Conservation (phyloP, 495 filamentous ascomycete genomes). For the Aspergillus hancockii region DNA sequence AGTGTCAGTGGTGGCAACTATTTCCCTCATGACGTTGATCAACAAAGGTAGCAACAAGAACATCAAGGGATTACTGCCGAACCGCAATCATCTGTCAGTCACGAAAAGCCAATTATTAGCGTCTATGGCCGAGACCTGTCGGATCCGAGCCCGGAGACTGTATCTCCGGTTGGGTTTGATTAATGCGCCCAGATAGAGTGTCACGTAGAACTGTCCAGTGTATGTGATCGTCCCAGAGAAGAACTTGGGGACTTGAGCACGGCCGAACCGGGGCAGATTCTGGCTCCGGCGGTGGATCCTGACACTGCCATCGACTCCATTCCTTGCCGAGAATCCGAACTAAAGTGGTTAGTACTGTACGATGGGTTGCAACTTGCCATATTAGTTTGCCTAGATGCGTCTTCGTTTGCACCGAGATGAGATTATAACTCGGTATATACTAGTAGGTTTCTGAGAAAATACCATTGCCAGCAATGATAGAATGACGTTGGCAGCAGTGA, state of each 20-base stretch:
- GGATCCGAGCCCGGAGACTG: neutral
- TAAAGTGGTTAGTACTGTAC: neutral
- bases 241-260: neutral
- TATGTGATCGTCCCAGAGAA: too few species aligned
- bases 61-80: neutral
- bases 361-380: too few species aligned
- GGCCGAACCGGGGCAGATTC: slow-evolving; percentile 9
- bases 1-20: too few species aligned
- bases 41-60: neutral
- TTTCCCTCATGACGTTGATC: slow-evolving; percentile 1
- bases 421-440: neutral
- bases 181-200: too few species aligned
- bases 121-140: neutral
- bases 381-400: too few species aligned
- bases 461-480: too few species aligned
- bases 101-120: neutral
- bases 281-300: slow-evolving; percentile 10
- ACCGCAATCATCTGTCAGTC: neutral
- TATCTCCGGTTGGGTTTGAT: neutral
- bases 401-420: too few species aligned
- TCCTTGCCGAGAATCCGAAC: slow-evolving; percentile 9
- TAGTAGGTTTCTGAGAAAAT: too few species aligned
- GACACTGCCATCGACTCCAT: slow-evolving; percentile 3
- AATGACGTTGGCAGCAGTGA: too few species aligned
- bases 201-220: too few species aligned